Conservation (phyloP, 2,329 filamentous ascomycete species). For the Curvularia hawaiiensis region DNA sequence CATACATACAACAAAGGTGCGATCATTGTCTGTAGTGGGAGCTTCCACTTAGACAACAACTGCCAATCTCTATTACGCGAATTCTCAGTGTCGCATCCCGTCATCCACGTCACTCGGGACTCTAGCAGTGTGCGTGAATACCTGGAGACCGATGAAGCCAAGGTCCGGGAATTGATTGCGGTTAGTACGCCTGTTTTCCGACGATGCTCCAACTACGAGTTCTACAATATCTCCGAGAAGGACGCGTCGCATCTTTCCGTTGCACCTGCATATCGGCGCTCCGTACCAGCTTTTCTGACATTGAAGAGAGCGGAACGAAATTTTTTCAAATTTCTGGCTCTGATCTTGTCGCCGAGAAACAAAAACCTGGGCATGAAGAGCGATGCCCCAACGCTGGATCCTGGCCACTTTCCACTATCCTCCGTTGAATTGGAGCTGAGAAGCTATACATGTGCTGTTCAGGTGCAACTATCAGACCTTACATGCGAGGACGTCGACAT, state of each 20-base stretch:
- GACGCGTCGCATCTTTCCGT: conserved; percentile 29
- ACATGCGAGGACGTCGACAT: conserved; percentile 62
- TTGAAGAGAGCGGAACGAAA: conserved; percentile 71
- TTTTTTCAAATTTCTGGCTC: conserved; percentile 69
- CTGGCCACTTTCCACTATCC: conserved; percentile 66
- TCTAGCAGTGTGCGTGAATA: conserved; percentile 67
- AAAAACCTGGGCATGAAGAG: conserved; percentile 31
- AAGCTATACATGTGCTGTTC: conserved; percentile 70
- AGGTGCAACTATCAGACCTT: conserved; percentile 65
- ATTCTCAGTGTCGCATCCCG: conserved; percentile 69
- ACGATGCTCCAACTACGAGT: conserved; percentile 73
- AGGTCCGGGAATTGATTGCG: conserved; percentile 62
- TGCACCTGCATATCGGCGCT: conserved; percentile 41
- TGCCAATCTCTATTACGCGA: conserved; percentile 64
- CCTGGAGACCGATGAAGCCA: conserved; percentile 59
- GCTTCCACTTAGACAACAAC: conserved; percentile 66
- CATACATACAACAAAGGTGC: conserved; percentile 62
- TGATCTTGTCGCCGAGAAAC: conserved; percentile 60
- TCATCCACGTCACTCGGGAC: conserved; percentile 74
- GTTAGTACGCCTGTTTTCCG: conserved; percentile 64
- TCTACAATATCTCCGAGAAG: conserved; percentile 72
- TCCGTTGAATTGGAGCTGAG: conserved; percentile 63
- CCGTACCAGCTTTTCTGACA: conserved; percentile 64
- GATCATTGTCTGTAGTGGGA: conserved; percentile 73
- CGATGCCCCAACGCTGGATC: conserved; percentile 60